phyloP scores from a whole-genome alignment of 805 yeast genomes.

The Kazachstania taianensis region DNA sequence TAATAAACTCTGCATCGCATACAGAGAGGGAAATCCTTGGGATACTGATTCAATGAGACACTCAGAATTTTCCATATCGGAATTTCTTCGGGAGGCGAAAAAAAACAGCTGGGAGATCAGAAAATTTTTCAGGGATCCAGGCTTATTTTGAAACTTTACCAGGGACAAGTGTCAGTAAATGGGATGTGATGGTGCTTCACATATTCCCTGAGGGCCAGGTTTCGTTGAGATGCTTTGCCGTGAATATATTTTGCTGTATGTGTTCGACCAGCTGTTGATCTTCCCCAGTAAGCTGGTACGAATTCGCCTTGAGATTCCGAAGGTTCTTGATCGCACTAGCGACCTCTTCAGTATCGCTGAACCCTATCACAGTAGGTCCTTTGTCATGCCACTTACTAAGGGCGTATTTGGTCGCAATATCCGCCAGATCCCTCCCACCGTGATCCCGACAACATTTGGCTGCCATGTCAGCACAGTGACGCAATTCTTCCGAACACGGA shows the following conservation, averaged over 20 bases:
- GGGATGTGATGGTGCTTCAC: no score
- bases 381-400: constrained; percentile 43
- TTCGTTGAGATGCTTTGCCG: constrained; percentile 52
- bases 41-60: no score
- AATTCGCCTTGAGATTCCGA: constrained; percentile 33
- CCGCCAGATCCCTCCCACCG: constrained; percentile 62
- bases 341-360: constrained; percentile 55
- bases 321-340: constrained; percentile 50
- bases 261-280: constrained; percentile 38
- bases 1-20: no score
- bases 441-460: constrained; percentile 37
- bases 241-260: constrained; percentile 34
- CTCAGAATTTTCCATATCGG: no score
- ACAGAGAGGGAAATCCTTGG: no score
- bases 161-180: no score
- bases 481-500: constrained; percentile 59
- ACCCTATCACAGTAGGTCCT: constrained; percentile 71
- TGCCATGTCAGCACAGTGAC: constrained; percentile 34
- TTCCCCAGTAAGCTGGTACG: constrained; percentile 25
- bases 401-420: constrained; percentile 70
- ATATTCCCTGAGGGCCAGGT: constrained; percentile 56
- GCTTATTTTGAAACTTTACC: no score
- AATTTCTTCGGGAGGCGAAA: no score
- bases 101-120: no score
- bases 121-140: no score